phyloP scores from a whole-genome alignment of 108 stramenopile species.

The Cyclotella sp. region DNA sequence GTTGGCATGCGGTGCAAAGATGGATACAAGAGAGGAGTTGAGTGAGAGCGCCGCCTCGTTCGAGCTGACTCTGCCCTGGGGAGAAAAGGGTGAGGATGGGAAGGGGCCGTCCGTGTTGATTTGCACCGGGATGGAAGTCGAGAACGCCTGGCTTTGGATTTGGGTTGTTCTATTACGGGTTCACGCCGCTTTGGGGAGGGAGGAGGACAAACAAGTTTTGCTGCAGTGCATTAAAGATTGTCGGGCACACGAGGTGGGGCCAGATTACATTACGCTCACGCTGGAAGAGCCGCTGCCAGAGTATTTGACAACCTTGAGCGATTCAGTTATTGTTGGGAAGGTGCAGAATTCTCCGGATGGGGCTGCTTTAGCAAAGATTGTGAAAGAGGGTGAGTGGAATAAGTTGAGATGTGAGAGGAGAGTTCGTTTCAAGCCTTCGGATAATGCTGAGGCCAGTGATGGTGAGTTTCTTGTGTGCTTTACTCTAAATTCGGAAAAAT shows the following conservation, averaged over 20 bases:
- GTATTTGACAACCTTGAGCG: conserved; percentile 2
- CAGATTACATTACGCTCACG: not conserved
- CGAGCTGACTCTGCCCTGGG: conserved; percentile 25
- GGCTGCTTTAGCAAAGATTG: conserved; percentile 11
- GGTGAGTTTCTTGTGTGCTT: not conserved
- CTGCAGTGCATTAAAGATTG: conserved; percentile 16
- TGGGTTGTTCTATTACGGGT: conserved; percentile 14
- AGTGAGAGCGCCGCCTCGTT: conserved; percentile 19
- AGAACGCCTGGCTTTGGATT: conserved; percentile 21
- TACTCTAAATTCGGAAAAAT: too few relatives aligned
- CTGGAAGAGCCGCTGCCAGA: conserved; percentile 3
- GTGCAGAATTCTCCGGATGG: conserved; percentile 10
- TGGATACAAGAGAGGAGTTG: conserved; percentile 28
- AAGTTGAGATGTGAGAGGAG: conserved; percentile 14
- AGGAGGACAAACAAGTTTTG: conserved; percentile 6
- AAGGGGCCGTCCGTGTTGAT: conserved; percentile 6
- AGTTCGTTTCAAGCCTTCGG: not conserved
- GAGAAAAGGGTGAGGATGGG: conserved; percentile 8
- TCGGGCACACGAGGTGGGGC: conserved; percentile 2
- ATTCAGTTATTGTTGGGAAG: not conserved
- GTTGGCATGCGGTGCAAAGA: conserved; percentile 17
- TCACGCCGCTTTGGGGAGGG: conserved; percentile 7
- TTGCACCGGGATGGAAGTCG: conserved; percentile 9
- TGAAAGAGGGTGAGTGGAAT: conserved; percentile 16
- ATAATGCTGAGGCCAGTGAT: not conserved